These are phyloP conservation scores for Yamadazyma buinensis DNA, from an alignment of 1,139 yeast species.

Conservation along the genomic window DNA sequence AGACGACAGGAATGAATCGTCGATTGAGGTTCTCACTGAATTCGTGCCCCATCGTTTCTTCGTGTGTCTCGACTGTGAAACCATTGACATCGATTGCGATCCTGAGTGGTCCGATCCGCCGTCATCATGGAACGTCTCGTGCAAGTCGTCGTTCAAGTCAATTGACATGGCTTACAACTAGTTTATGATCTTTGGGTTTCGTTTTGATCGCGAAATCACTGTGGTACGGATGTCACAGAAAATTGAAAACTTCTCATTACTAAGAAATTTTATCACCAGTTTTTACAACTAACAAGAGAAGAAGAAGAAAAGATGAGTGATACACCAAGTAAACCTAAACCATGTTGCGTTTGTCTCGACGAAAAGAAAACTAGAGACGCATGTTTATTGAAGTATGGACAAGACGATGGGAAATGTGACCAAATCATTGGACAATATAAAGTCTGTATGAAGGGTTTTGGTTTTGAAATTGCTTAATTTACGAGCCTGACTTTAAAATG, in stretches of 20 bases:
- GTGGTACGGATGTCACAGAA: too few relatives aligned
- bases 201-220: too few relatives aligned
- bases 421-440: constrained; percentile 69
- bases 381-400: constrained; percentile 78
- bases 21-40: constrained; percentile 29
- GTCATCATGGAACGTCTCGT: too few relatives aligned
- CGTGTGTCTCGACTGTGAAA: too few relatives aligned
- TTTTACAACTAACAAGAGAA: background rate
- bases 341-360: constrained; percentile 92
- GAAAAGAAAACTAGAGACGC: constrained; percentile 85
- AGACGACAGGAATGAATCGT: constrained; percentile 34
- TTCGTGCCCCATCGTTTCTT: constrained; percentile 1
- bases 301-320: constrained; percentile 7
- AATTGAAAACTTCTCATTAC: background rate
- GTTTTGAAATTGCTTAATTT: constrained; percentile 51
- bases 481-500: too few relatives aligned
- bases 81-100: too few relatives aligned
- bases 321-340: constrained; percentile 63
- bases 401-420: constrained; percentile 80
- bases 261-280: too few relatives aligned
- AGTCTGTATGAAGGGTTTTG: constrained; percentile 87
- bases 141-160: constrained; percentile 40
- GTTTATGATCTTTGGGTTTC: too few relatives aligned
- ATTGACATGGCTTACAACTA: too few relatives aligned
- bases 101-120: constrained; percentile 16